A percentile compares a stretch with the other conserved stretches of the same genome.
phyloP scores from a whole-genome alignment of 1,284 basidiomycete genomes.

The Cutaneotrichosporon sp. region DNA sequence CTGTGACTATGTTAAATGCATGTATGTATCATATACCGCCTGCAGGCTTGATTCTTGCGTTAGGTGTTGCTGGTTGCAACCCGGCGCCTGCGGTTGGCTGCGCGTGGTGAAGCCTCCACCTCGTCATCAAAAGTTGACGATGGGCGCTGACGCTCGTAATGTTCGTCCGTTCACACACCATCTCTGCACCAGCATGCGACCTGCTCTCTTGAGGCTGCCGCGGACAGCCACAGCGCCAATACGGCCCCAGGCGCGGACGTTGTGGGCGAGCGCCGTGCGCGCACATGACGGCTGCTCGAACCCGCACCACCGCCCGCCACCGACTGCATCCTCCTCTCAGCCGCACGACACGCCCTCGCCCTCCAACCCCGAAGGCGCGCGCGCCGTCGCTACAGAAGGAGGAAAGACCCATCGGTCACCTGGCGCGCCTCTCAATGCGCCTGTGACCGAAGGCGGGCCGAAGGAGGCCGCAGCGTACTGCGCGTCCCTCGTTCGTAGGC shows the following conservation, averaged over 20 bases:
- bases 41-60: too few relatives aligned
- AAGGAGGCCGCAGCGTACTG: slow-evolving; percentile 44
- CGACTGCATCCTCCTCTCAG: not conserved
- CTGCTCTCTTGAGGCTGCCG: too few relatives aligned
- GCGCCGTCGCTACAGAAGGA: not conserved
- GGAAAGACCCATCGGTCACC: slow-evolving; percentile 5
- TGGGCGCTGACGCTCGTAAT: not conserved
- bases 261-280: not conserved
- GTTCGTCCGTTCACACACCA: too few relatives aligned
- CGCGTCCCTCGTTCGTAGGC: slow-evolving; percentile 39
- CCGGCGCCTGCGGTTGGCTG: too few relatives aligned
- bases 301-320: not conserved
- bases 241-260: not conserved
- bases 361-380: not conserved
- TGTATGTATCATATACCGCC: not conserved
- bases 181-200: too few relatives aligned
- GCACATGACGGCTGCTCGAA: not conserved
- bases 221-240: not conserved
- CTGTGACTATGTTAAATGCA: not conserved
- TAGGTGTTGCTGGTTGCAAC: too few relatives aligned
- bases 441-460: slow-evolving; percentile 30
- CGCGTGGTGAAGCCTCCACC: too few relatives aligned
- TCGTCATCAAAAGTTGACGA: not conserved
- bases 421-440: slow-evolving; percentile 17
- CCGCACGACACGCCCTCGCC: not conserved